phyloP scores from a whole-genome alignment of 352 stramenopile genomes.

The Pythium insidiosum region DNA sequence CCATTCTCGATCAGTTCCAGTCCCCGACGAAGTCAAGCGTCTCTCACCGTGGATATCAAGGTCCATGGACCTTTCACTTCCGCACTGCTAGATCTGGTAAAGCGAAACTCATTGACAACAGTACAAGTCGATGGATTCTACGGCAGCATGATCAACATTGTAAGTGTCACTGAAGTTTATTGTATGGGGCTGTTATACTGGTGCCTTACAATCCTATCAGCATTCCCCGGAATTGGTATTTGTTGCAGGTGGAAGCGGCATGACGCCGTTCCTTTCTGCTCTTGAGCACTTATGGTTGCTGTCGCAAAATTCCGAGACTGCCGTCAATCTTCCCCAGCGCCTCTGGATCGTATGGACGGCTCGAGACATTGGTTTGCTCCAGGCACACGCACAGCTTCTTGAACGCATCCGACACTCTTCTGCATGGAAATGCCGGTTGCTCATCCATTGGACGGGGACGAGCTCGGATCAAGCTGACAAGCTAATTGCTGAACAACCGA shows the following conservation, averaged over 20 bases:
- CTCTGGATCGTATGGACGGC: constrained; percentile 17
- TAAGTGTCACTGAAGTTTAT: constrained; percentile 5
- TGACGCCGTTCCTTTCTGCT: constrained; percentile 65
- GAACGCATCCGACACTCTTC: constrained; percentile 5
- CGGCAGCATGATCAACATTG: constrained; percentile 38
- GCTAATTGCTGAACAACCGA: no score
- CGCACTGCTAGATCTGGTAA: constrained; percentile 34
- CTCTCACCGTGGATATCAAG: constrained; percentile 48
- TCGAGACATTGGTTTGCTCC: constrained; percentile 9
- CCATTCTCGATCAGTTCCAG: constrained; percentile 69
- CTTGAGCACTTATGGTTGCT: constrained; percentile 41
- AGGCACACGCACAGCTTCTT: constrained; percentile 9
- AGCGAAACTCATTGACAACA: constrained; percentile 24
- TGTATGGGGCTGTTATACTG: not conserved
- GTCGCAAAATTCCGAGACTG: constrained; percentile 9
- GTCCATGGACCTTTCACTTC: constrained; percentile 55
- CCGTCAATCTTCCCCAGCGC: constrained; percentile 1
- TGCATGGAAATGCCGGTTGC: constrained; percentile 6
- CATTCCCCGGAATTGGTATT: constrained; percentile 50
- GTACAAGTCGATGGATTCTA: constrained; percentile 74
- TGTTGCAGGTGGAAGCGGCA: constrained; percentile 55
- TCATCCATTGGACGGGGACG: constrained; percentile 8
- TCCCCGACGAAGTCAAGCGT: constrained; percentile 25
- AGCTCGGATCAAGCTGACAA: not conserved
- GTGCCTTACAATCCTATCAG: not conserved